phyloP scores from a whole-genome alignment of 228 moss, liverwort and hornwort genomes.

The Sphagnum fallax region DNA sequence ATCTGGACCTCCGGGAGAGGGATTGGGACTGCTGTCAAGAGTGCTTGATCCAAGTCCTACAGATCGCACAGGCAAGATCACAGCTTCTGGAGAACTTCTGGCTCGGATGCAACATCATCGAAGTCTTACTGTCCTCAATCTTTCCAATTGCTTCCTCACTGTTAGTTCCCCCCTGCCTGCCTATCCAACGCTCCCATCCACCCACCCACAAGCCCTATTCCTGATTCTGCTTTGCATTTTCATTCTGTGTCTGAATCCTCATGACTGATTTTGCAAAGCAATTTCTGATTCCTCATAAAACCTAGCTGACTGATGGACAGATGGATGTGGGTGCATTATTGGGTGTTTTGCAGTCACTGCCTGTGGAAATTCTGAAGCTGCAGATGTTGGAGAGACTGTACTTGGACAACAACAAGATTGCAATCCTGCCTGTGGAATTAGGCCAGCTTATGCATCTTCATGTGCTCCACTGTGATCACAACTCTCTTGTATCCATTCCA shows the following conservation, averaged over 20 bases:
- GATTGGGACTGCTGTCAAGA: slow-evolving; percentile 77
- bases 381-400: slow-evolving; percentile 89
- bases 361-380: slow-evolving; percentile 69
- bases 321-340: slow-evolving; percentile 1
- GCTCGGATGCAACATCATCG: slow-evolving; percentile 73
- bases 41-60: slow-evolving; percentile 51
- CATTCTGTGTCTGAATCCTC: no score
- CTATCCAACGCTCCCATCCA: neutral
- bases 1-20: slow-evolving; percentile 83
- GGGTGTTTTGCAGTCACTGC: slow-evolving; percentile 51
- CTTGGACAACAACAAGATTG: slow-evolving; percentile 90
- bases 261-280: no score
- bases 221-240: neutral
- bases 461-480: slow-evolving; percentile 96
- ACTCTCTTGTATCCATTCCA: slow-evolving; percentile 87
- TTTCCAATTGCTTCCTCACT: slow-evolving; percentile 83
- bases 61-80: slow-evolving; percentile 45
- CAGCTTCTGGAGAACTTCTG: slow-evolving; percentile 56
- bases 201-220: slow-evolving; percentile 1
- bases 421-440: slow-evolving; percentile 83
- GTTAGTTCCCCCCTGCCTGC: slow-evolving; percentile 16
- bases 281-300: no score
- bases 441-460: slow-evolving; percentile 82
- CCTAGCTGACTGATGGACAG: no score
- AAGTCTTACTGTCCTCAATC: slow-evolving; percentile 81